A percentile compares a stretch with the other conserved stretches of the same genome.
Evolutionary conservation across 78 protist species (phyloP).

Genomic region (slime mould (Dictyostelium discoideum)): dicty_2.7 NC_007088.5:5943501-5944000

Average conservation of each 20-base stretch:
- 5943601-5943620: conserved; percentile 29
- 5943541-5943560: conserved; percentile 30
- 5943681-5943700: not conserved
- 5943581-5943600: conserved; percentile 7
- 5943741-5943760: conserved; percentile 10
- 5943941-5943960: conserved; percentile 69
- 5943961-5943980: conserved; percentile 71
- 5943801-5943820: conserved; percentile 41
- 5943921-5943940: conserved; percentile 76
- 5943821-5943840: not conserved
- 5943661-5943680: conserved; percentile 12
- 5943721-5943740: conserved; percentile 35
- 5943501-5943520: conserved; percentile 30
- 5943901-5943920: conserved; percentile 69
- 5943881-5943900: conserved; percentile 65
- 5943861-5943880: conserved; percentile 57
- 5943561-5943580: conserved; percentile 39
- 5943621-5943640: conserved; percentile 15
- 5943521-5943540: not conserved
- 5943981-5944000: conserved; percentile 58
- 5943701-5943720: conserved; percentile 5
- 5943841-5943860: conserved; percentile 50
- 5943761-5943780: not conserved
- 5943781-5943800: conserved; percentile 28
- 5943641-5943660: conserved; percentile 18